Conservation (phyloP, 129 eudicot genomes). For the Helianthus tuberosus region DNA sequence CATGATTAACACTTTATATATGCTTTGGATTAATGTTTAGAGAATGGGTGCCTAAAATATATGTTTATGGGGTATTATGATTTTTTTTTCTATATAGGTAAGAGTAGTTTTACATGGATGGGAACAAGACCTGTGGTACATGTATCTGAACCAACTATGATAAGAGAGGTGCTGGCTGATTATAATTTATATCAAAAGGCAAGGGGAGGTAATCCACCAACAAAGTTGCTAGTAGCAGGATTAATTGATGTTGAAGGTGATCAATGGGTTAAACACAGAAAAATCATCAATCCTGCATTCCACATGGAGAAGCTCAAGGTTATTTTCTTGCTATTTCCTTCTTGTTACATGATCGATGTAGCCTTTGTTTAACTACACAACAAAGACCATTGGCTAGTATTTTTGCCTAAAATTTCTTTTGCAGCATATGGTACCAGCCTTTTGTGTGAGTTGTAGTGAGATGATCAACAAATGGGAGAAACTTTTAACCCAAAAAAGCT, state of each 20-base stretch:
- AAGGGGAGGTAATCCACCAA: not conserved
- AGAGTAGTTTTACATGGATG: constrained; percentile 21
- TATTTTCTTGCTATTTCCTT: not conserved
- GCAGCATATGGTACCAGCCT: constrained; percentile 25
- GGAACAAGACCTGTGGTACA: constrained; percentile 1
- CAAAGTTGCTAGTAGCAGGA: not conserved
- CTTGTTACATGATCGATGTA: not conserved
- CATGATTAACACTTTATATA: not conserved
- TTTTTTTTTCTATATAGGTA: constrained; percentile 8
- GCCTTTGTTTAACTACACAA: no score
- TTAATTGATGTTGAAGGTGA: not conserved
- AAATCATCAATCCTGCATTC: constrained; percentile 9
- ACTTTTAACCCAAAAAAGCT: not conserved
- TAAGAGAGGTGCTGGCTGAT: not conserved
- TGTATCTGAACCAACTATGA: not conserved
- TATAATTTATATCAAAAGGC: not conserved
- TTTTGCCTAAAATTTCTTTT: not conserved
- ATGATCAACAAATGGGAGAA: not conserved
- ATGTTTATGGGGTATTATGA: not conserved
- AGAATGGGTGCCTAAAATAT: not conserved
- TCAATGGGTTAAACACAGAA: not conserved
- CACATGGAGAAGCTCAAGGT: constrained; percentile 11
- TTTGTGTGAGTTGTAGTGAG: constrained; percentile 11
- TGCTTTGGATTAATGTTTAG: not conserved
- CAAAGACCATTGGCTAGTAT: no score